These are phyloP conservation scores for Cetraspora pellucida DNA, from an alignment of 192 early-diverging fungal species.

Conservation along the genomic window DNA sequence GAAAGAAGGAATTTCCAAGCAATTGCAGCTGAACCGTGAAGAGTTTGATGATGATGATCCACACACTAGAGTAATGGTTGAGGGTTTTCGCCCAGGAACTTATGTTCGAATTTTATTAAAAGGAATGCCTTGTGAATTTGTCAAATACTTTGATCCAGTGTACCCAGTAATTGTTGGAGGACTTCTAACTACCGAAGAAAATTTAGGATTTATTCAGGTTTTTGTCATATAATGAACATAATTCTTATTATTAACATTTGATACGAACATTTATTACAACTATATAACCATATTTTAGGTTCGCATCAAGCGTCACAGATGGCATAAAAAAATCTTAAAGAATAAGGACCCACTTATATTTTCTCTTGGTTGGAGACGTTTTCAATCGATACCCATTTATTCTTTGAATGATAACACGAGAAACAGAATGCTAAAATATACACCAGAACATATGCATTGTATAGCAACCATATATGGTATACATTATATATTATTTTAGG, in stretches of 20 bases:
- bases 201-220: constrained; percentile 90
- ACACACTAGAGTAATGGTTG: constrained; percentile 73
- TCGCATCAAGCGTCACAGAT: constrained; percentile 97
- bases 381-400: constrained; percentile 96
- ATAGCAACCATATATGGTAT: constrained; percentile 88
- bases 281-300: constrained; percentile 49
- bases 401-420: constrained; percentile 89
- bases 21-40: constrained; percentile 76
- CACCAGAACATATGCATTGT: constrained; percentile 99
- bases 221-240: background rate
- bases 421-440: constrained; percentile 99
- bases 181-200: constrained; percentile 85
- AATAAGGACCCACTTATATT: constrained; percentile 98
- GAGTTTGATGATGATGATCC: constrained; percentile 89
- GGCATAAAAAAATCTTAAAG: constrained; percentile 95
- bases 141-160: constrained; percentile 85
- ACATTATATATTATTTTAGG: background rate
- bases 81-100: constrained; percentile 90
- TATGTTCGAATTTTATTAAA: constrained; percentile 92
- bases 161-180: constrained; percentile 94
- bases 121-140: constrained; percentile 93
- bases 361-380: constrained; percentile 97
- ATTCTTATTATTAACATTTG: background rate
- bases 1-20: constrained; percentile 88
- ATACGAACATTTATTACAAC: background rate